A percentile compares a stretch with the other conserved stretches of the same genome.
These are phyloP conservation scores for Penicillium paneum DNA, from an alignment of 2,329 filamentous ascomycete species.

Conservation along the genomic window DNA sequence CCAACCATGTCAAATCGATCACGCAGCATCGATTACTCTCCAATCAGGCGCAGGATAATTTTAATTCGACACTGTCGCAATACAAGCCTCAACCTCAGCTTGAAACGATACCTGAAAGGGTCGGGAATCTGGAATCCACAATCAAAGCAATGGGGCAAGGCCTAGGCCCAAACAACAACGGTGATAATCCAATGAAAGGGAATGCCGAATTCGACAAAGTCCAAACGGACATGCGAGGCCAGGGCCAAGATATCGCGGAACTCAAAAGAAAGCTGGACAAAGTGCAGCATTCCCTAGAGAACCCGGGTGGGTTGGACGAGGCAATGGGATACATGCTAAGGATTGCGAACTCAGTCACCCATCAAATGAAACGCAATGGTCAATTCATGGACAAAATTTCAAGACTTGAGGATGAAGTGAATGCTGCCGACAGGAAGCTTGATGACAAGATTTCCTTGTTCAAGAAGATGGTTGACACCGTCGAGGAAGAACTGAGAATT, in stretches of 20 bases:
- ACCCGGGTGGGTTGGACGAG: neutral
- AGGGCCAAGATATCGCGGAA: neutral
- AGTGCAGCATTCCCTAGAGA: neutral
- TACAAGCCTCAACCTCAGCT: neutral
- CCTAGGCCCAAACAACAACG: neutral
- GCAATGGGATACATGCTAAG: neutral
- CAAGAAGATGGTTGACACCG: neutral
- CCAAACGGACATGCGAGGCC: neutral
- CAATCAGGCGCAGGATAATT: neutral
- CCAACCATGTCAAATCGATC: neutral
- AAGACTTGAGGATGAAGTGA: neutral
- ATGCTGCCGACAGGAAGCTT: neutral
- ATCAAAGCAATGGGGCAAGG: constrained; percentile 1
- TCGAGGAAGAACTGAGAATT: neutral
- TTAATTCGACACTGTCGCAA: neutral
- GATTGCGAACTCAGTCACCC: neutral
- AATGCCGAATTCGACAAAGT: neutral
- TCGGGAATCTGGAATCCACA: constrained; percentile 19
- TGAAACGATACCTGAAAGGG: constrained; percentile 6
- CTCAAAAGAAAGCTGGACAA: neutral
- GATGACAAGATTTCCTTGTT: neutral
- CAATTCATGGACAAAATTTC: neutral
- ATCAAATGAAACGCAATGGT: neutral
- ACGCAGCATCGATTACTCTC: neutral
- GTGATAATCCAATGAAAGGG: neutral